phyloP scores from a whole-genome alignment of 208 protist species.

The Acanthamoeba quina region DNA sequence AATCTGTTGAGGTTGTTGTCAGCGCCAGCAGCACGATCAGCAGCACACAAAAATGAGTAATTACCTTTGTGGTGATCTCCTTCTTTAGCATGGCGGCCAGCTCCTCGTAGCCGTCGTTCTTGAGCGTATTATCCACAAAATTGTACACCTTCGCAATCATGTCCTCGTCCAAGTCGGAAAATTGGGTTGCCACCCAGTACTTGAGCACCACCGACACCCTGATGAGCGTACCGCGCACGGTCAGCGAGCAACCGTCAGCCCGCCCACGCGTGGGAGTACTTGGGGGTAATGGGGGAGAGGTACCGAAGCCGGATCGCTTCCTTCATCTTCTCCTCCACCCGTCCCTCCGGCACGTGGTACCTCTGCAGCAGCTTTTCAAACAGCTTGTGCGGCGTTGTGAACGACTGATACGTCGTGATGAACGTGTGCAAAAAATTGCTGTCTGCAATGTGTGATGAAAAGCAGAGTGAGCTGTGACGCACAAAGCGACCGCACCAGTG shows the following conservation, averaged over 20 bases:
- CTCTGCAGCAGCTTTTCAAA: slow-evolving; percentile 75
- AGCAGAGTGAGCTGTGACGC: not conserved
- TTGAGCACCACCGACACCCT: slow-evolving; percentile 83
- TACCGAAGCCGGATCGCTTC: slow-evolving; percentile 66
- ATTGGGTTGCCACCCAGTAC: slow-evolving; percentile 85
- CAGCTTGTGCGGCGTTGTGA: slow-evolving; percentile 75
- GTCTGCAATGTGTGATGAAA: slow-evolving; percentile 42
- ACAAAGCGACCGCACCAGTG: no score
- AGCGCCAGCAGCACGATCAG: not conserved
- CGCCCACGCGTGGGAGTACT: not conserved
- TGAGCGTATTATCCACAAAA: slow-evolving; percentile 80
- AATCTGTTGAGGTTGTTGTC: slow-evolving; percentile 1
- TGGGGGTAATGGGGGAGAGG: slow-evolving; percentile 52
- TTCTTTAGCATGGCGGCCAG: slow-evolving; percentile 69
- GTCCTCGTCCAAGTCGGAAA: slow-evolving; percentile 84
- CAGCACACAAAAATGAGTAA: no score
- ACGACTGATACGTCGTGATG: slow-evolving; percentile 79
- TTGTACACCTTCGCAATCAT: slow-evolving; percentile 75
- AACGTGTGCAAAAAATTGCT: slow-evolving; percentile 81
- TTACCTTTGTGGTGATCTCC: slow-evolving; percentile 61
- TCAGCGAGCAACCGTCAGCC: not conserved
- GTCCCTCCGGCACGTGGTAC: slow-evolving; percentile 71
- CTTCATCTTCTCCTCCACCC: slow-evolving; percentile 63
- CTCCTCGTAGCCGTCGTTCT: slow-evolving; percentile 78
- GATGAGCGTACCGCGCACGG: not conserved